Conservation (phyloP, 2,329 filamentous ascomycete species). For the Sphaerulina musiva region DNA sequence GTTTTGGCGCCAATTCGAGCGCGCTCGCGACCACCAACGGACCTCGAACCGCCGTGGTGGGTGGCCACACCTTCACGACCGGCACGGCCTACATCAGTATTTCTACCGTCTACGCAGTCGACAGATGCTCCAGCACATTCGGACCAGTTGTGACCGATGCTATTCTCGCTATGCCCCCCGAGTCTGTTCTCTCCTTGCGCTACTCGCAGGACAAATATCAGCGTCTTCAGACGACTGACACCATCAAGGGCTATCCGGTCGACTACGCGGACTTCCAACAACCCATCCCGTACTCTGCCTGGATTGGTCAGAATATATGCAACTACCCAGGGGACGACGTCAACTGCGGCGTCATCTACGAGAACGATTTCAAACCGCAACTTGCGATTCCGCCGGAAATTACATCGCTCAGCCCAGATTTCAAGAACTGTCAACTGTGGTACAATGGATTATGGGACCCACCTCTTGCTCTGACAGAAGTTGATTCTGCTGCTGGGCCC, state of each 20-base stretch:
- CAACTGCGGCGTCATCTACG: conserved; percentile 25
- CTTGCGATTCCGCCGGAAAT: conserved; percentile 29
- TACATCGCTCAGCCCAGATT: conserved; percentile 23
- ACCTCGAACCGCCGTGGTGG: conserved; percentile 17
- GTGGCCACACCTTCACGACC: conserved; percentile 27
- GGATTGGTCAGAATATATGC: conserved; percentile 25
- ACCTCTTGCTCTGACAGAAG: conserved; percentile 22
- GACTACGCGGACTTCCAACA: conserved; percentile 29
- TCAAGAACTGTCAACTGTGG: conserved; percentile 26
- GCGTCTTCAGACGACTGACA: conserved; percentile 19
- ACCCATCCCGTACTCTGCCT: conserved; percentile 29
- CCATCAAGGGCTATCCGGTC: conserved; percentile 28
- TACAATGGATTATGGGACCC: conserved; percentile 31
- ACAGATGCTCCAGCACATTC: conserved; percentile 22
- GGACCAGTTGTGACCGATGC: conserved; percentile 23
- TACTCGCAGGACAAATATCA: conserved; percentile 28
- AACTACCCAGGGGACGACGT: conserved; percentile 9
- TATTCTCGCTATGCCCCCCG: conserved; percentile 28
- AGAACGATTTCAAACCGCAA: conserved; percentile 23
- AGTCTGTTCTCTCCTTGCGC: conserved; percentile 27
- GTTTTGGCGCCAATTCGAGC: conserved; percentile 11
- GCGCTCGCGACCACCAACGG: not conserved
- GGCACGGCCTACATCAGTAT: conserved; percentile 31
- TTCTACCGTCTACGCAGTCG: conserved; percentile 23
- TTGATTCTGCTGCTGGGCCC: conserved; percentile 11